These are phyloP conservation scores for barrel medic (Medicago truncatula) DNA, from an alignment of 306 rosid genomes.

Conservation along the genomic window DNA sequence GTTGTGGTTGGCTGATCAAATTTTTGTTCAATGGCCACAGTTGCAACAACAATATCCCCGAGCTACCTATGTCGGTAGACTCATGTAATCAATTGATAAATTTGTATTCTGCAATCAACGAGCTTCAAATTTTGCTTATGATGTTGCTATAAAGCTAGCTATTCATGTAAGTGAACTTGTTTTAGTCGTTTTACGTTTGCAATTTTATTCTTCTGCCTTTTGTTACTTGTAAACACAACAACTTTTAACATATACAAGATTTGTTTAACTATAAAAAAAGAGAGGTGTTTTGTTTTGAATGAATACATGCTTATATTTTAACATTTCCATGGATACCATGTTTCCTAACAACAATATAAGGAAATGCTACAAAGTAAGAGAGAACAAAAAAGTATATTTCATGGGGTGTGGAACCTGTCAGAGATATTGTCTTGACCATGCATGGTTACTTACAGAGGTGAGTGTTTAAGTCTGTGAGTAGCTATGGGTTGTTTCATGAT, in stretches of 20 bases:
- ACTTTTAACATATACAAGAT: background rate
- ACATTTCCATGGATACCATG: too few relatives aligned
- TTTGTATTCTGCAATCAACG: background rate
- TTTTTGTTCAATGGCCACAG: conserved; percentile 96
- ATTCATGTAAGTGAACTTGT: conserved; percentile 17
- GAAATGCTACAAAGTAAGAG: conserved; percentile 10
- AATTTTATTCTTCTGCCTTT: conserved; percentile 10
- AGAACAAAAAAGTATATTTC: conserved; percentile 23
- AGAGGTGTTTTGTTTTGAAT: background rate
- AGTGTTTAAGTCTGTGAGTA: conserved; percentile 75
- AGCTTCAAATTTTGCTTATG: conserved; percentile 12
- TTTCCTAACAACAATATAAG: background rate
- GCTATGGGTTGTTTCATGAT: conserved; percentile 60
- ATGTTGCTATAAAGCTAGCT: conserved; percentile 7
- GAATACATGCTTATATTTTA: background rate
- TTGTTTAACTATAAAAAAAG: background rate
- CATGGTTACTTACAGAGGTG: conserved; percentile 55
- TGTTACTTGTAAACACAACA: background rate
- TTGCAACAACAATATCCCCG: conserved; percentile 71
- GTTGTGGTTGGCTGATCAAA: conserved; percentile 76
- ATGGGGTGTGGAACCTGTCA: conserved; percentile 22
- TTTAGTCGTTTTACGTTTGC: conserved; percentile 44
- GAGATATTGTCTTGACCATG: conserved; percentile 30
- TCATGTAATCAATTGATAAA: conserved; percentile 66
- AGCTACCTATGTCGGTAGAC: conserved; percentile 84